Percentiles rank a stretch among this genome's conserved stretches.
These are phyloP conservation scores for Karstenula rhodostoma DNA, from an alignment of 2,329 filamentous ascomycete genomes.

Conservation along the genomic window DNA sequence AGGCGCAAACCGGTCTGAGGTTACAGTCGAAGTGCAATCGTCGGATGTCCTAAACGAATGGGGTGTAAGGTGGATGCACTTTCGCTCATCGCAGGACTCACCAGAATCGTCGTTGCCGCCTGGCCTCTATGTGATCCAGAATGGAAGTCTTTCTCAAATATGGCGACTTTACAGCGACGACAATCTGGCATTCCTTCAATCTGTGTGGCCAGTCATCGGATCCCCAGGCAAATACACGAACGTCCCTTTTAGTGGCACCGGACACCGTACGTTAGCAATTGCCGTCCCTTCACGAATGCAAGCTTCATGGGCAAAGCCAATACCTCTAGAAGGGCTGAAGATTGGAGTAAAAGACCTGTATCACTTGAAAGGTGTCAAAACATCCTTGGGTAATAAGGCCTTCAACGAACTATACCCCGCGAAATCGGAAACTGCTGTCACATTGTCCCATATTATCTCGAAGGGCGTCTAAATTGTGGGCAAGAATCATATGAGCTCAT, in stretches of 20 bases:
- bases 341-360: neutral
- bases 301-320: neutral
- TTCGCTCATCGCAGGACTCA: neutral
- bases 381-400: slow-evolving; percentile 11
- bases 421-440: slow-evolving; percentile 5
- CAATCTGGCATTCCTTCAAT: neutral
- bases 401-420: slow-evolving; percentile 11
- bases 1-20: neutral
- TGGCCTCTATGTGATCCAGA: neutral
- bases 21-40: neutral
- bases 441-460: slow-evolving; percentile 15
- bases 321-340: neutral
- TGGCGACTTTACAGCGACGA: neutral
- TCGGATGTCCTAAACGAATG: neutral
- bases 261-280: too few relatives aligned
- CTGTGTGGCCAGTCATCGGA: neutral
- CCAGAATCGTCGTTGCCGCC: neutral
- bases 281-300: neutral
- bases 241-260: neutral
- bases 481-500: slow-evolving; percentile 59
- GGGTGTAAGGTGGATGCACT: neutral
- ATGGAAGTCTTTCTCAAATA: neutral
- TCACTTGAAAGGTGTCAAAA: slow-evolving; percentile 9
- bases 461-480: slow-evolving; percentile 53
- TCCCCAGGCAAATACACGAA: neutral